These are phyloP conservation scores for Camelina laxa DNA, from an alignment of 345 rosid genomes.

Conservation along the genomic window DNA sequence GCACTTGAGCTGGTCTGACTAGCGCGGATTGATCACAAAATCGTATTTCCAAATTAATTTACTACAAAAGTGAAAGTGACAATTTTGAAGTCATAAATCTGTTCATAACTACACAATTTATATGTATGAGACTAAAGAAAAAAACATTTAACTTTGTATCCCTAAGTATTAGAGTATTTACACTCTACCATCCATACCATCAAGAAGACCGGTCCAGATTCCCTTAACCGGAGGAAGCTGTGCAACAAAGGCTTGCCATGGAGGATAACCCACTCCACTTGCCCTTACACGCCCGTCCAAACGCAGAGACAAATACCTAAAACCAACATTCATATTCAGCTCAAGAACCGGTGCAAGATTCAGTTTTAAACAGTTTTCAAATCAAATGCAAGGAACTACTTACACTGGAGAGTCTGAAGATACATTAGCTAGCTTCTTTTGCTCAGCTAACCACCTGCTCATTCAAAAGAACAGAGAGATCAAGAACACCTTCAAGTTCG, in stretches of 20 bases:
- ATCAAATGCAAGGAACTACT: constrained; percentile 34
- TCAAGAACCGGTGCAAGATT: constrained; percentile 15
- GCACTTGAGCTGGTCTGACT: background rate
- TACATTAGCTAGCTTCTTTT: constrained; percentile 81
- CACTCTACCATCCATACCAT: constrained; percentile 94
- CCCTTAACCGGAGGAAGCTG: constrained; percentile 92
- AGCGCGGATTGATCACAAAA: background rate
- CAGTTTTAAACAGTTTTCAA: background rate
- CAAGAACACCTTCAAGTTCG: background rate
- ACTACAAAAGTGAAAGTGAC: background rate
- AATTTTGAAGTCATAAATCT: background rate
- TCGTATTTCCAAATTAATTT: background rate
- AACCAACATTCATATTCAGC: constrained; percentile 15
- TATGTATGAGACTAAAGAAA: background rate
- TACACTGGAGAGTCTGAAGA: constrained; percentile 92
- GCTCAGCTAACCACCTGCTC: constrained; percentile 84
- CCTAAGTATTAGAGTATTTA: constrained; percentile 13
- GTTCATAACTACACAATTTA: constrained; percentile 8
- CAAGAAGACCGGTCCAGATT: constrained; percentile 91
- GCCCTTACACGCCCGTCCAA: constrained; percentile 96
- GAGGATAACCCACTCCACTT: constrained; percentile 95
- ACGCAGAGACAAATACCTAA: constrained; percentile 83
- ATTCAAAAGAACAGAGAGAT: background rate
- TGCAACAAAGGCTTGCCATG: constrained; percentile 95
- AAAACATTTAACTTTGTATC: background rate